These are phyloP conservation scores for Lachnellula subtilissima DNA, from an alignment of 2,329 filamentous ascomycete species.

Conservation along the genomic window DNA sequence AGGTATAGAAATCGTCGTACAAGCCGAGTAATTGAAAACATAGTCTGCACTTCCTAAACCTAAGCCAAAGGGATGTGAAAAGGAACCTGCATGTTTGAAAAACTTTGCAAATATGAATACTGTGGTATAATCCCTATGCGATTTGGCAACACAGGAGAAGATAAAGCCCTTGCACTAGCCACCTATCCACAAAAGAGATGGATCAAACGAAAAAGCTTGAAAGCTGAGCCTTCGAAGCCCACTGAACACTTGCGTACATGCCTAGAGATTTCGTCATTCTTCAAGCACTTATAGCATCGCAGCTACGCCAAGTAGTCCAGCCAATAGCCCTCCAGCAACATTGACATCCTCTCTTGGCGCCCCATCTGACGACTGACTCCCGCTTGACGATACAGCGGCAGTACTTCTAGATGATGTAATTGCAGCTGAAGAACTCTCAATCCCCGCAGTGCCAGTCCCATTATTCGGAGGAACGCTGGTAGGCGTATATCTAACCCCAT, in stretches of 20 bases:
- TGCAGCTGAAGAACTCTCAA: neutral
- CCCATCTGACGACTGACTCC: neutral
- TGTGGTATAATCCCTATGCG: too few relatives aligned
- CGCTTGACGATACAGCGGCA: neutral
- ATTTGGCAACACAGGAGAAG: too few relatives aligned
- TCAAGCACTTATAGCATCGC: neutral
- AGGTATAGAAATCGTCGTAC: too few relatives aligned
- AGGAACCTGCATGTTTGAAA: too few relatives aligned
- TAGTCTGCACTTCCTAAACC: too few relatives aligned
- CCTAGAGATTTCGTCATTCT: neutral
- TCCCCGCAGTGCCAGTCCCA: neutral
- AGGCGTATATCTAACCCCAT: slow-evolving; percentile 1
- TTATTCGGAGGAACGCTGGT: neutral
- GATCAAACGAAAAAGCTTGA: neutral
- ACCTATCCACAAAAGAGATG: too few relatives aligned
- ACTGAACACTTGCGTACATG: neutral
- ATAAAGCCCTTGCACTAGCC: too few relatives aligned
- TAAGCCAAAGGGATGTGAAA: too few relatives aligned
- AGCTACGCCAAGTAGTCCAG: neutral
- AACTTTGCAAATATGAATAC: too few relatives aligned
- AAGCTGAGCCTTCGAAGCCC: neutral
- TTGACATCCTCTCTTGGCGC: neutral
- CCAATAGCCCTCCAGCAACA: neutral
- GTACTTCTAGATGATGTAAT: neutral
- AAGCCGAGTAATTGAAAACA: too few relatives aligned